phyloP scores from a whole-genome alignment of 805 yeast species.

The Pichia nanzhaoensis region DNA sequence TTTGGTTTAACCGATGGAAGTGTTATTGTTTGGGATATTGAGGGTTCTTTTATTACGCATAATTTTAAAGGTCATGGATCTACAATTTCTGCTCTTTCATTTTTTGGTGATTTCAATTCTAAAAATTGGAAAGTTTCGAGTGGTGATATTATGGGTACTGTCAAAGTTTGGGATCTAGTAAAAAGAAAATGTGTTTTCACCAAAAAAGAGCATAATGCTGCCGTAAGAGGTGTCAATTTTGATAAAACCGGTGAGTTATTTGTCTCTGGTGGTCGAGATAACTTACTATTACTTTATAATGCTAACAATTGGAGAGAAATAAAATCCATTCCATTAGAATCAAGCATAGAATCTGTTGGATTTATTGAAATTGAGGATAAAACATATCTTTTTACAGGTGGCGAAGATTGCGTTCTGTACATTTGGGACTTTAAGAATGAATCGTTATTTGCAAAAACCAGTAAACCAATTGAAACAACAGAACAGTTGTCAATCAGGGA shows the following conservation, averaged over 20 bases:
- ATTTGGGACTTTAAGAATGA: slow-evolving; percentile 55
- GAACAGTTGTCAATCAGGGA: slow-evolving; percentile 74
- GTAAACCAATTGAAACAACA: slow-evolving; percentile 45
- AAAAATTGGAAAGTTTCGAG: slow-evolving; percentile 73
- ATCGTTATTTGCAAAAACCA: slow-evolving; percentile 37
- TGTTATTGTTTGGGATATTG: slow-evolving; percentile 87
- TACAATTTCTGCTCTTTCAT: slow-evolving; percentile 65
- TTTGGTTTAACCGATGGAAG: slow-evolving; percentile 95
- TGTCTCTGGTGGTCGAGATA: slow-evolving; percentile 87
- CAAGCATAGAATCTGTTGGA: slow-evolving; percentile 67
- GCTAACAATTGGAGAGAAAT: slow-evolving; percentile 45
- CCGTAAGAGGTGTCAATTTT: slow-evolving; percentile 81
- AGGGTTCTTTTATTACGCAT: slow-evolving; percentile 82
- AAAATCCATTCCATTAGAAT: slow-evolving; percentile 65
- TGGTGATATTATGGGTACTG: slow-evolving; percentile 54
- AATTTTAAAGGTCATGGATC: slow-evolving; percentile 91
- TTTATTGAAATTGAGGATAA: slow-evolving; percentile 35
- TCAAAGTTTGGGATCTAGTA: slow-evolving; percentile 58
- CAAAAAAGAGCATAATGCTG: slow-evolving; percentile 69
- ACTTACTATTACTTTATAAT: slow-evolving; percentile 56
- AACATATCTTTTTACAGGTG: slow-evolving; percentile 61
- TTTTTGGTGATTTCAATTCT: slow-evolving; percentile 67
- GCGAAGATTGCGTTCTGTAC: slow-evolving; percentile 63
- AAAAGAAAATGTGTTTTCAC: slow-evolving; percentile 60
- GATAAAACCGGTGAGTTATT: slow-evolving; percentile 44